phyloP scores from a whole-genome alignment of 2,329 filamentous ascomycete genomes.

The Ophiosphaerella narmari region DNA sequence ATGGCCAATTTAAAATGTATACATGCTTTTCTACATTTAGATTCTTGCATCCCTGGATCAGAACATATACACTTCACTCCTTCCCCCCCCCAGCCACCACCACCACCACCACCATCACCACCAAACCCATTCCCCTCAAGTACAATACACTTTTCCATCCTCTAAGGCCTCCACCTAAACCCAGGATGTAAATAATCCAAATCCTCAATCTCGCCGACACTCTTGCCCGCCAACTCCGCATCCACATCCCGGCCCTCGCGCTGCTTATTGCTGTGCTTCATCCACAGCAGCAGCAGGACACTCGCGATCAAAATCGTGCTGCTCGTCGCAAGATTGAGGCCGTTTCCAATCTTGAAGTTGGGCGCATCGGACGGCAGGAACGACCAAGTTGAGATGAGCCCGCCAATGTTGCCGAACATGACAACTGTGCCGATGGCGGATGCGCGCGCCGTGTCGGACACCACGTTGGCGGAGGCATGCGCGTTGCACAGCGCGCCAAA shows the following conservation, averaged over 20 bases:
- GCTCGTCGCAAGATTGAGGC: constrained; percentile 68
- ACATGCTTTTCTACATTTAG: too few relatives aligned
- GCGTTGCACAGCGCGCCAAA: constrained; percentile 70
- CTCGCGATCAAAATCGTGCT: constrained; percentile 60
- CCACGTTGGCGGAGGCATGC: constrained; percentile 70
- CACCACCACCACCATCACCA: too few relatives aligned
- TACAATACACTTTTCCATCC: too few relatives aligned
- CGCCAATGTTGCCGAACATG: constrained; percentile 76
- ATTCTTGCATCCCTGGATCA: too few relatives aligned
- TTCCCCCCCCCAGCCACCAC: too few relatives aligned
- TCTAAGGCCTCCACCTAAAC: constrained; percentile 62
- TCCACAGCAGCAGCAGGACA: constrained; percentile 61
- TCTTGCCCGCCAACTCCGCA: constrained; percentile 59
- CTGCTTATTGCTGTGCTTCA: constrained; percentile 65
- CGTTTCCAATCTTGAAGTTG: constrained; percentile 72
- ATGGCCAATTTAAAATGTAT: too few relatives aligned
- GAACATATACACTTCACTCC: too few relatives aligned
- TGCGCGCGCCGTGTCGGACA: constrained; percentile 70
- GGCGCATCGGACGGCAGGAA: constrained; percentile 68
- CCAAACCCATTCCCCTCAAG: too few relatives aligned
- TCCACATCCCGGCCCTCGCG: constrained; percentile 61
- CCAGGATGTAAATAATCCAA: constrained; percentile 59
- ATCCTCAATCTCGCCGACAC: constrained; percentile 35
- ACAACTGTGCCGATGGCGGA: constrained; percentile 70
- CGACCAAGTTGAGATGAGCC: constrained; percentile 67